Conservation (phyloP, 495 filamentous ascomycete genomes). For the Neurospora sp. region DNA sequence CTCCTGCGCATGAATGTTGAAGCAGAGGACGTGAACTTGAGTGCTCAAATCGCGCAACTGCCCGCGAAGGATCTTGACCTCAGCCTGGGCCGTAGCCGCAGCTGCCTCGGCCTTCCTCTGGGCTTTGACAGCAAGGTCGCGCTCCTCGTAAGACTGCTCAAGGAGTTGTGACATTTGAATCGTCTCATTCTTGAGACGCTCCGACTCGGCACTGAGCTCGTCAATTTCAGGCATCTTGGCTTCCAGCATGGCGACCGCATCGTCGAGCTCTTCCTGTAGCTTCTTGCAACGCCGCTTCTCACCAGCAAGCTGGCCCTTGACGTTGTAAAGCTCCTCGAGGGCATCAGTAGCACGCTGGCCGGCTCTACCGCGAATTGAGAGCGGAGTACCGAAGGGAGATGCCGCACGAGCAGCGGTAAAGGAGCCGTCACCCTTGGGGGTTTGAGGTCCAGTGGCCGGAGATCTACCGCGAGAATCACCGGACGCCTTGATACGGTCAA, state of each 20-base stretch:
- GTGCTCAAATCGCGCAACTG: conserved; percentile 84
- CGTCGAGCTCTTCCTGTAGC: conserved; percentile 64
- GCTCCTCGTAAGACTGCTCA: conserved; percentile 50
- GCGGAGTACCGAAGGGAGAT: conserved; percentile 44
- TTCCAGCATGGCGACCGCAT: conserved; percentile 61
- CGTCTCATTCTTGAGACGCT: conserved; percentile 60
- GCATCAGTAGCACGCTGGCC: conserved; percentile 38
- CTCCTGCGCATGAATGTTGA: conserved; percentile 69
- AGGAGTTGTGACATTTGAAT: conserved; percentile 65
- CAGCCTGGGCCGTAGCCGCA: conserved; percentile 57
- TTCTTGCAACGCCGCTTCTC: conserved; percentile 63
- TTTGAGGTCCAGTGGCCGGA: conserved; percentile 41
- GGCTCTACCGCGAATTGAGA: conserved; percentile 36
- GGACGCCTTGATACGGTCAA: conserved; percentile 50
- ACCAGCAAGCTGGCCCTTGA: conserved; percentile 42
- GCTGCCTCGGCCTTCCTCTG: conserved; percentile 64
- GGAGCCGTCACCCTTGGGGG: conserved; percentile 47
- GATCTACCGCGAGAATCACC: conserved; percentile 21
- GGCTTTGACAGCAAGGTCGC: conserved; percentile 46
- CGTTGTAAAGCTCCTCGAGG: conserved; percentile 42
- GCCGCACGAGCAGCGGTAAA: conserved; percentile 27
- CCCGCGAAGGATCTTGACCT: conserved; percentile 70
- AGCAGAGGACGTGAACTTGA: conserved; percentile 78
- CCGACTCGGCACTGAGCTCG: conserved; percentile 56
- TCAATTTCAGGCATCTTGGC: conserved; percentile 58